Conservation (phyloP, 225 moss, liverwort and hornwort genomes). For the Pseudoscleropodium purum region DNA sequence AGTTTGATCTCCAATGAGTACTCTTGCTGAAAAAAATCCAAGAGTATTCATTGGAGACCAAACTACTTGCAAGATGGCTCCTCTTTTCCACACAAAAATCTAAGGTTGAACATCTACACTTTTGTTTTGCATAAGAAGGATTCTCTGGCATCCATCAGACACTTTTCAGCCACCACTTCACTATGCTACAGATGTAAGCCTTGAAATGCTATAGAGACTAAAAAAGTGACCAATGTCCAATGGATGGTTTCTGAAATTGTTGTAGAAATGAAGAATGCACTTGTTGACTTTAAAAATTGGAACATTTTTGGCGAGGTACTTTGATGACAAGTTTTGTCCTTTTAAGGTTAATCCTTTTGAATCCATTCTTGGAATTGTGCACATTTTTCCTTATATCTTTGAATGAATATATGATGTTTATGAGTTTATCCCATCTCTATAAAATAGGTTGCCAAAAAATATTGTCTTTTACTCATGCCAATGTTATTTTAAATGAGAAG, state of each 20-base stretch:
- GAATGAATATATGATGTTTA: not conserved
- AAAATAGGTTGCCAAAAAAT: not conserved
- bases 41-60: not conserved
- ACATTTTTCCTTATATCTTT: not conserved
- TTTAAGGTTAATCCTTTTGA: not conserved
- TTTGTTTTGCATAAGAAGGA: not conserved
- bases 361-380: not conserved
- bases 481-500: not conserved
- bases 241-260: not conserved
- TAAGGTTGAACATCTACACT: rapidly evolving
- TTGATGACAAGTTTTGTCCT: no score
- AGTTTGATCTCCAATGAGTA: no score
- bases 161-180: not conserved
- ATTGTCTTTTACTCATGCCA: not conserved
- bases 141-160: rapidly evolving
- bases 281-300: not conserved
- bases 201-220: not conserved
- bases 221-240: not conserved
- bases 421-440: not conserved
- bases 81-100: not conserved
- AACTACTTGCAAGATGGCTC: not conserved
- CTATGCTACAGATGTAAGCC: rapidly evolving
- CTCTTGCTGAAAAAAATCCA: no score
- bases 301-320: no score
- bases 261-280: not conserved